Evolutionary conservation across 129 eudicot species (phyloP), one percentile per base, ranked within the genome.

Genomic region (Artemisia annua): DNA sequence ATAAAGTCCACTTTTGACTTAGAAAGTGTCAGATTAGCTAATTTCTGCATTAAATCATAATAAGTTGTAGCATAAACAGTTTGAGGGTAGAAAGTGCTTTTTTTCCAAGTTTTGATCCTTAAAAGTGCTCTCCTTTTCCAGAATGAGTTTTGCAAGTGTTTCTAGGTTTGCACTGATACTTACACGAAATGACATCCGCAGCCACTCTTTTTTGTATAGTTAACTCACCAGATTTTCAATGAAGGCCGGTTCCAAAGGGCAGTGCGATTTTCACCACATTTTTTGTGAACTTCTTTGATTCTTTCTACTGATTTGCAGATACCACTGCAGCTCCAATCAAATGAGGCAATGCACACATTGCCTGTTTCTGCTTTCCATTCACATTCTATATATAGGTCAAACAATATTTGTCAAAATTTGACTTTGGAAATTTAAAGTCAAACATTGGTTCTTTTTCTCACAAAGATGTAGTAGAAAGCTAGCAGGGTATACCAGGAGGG

Each of bases 281-380:
- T 78, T 16, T 82, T 64, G 49, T 88, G 95, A 71, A 88, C 95
- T 39, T 78, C 85, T 62, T 66, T 88, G 53, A 88, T 88, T 72
- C 95, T 81, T 58, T 88, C 88, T 46, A 85, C 95, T 11, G 95
- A 85, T 83, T 77, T 80, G 81, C 95, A 88, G 50, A 88, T 88
- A 26, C 95, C 95, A 61, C 95, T 88, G 73, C 95, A 88, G 14
- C 80, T 80, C 95, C 95, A 88, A 18, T 88, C 90, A 48, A 88
- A 88, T 48, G 95, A 80, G 11, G 95, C 95, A 30, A 85, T 88
- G 75, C 94, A 88, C 46, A 75, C 77, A 49, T 83, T 83, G 32
- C 88, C 83, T 50, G 83, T 85, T 74, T 80, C 82, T 16, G 87
- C 85, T 72, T 77, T 86, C 87, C 85, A 83, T 64, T 83, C 87